A percentile compares a stretch with the other conserved stretches of the same genome.
These are phyloP conservation scores for Boletus sp. DNA, from an alignment of 768 basidiomycete species.

Conservation along the genomic window DNA sequence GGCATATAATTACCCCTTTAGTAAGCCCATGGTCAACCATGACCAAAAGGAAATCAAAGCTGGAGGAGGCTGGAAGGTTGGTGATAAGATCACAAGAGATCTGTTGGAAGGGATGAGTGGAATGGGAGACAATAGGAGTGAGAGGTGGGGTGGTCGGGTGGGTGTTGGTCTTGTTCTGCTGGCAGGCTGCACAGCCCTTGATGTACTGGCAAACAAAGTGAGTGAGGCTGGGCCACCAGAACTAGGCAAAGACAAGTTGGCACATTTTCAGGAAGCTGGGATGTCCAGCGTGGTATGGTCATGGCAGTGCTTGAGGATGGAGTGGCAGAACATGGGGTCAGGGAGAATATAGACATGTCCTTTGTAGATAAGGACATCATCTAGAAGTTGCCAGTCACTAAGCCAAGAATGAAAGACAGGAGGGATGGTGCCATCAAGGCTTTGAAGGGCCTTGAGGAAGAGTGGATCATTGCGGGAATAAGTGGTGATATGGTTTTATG, in stretches of 20 bases:
- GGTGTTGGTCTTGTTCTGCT: not conserved
- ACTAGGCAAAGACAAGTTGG: too few species aligned
- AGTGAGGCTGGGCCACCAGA: not conserved
- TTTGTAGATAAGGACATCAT: too few species aligned
- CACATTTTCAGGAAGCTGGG: not conserved
- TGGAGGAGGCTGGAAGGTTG: not conserved
- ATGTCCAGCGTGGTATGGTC: not conserved
- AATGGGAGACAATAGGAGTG: not conserved
- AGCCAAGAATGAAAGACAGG: too few species aligned
- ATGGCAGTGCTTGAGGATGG: not conserved
- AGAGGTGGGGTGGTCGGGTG: not conserved
- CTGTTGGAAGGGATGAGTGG: not conserved
- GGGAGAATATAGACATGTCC: too few species aligned
- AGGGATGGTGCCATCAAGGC: too few species aligned
- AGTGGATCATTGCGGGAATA: too few species aligned
- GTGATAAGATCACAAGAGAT: not conserved
- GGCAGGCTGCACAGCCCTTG: not conserved
- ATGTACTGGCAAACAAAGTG: not conserved
- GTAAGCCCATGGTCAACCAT: too few species aligned
- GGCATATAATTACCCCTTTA: too few species aligned
- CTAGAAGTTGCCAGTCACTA: too few species aligned
- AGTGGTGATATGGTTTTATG: too few species aligned
- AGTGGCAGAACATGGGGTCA: too few species aligned
- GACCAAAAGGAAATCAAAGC: not conserved
- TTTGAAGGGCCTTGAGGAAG: too few species aligned